Base-by-base conservation (phyloP, 352 stramenopile species). In the Phytophthora boehmeriae region DNA sequence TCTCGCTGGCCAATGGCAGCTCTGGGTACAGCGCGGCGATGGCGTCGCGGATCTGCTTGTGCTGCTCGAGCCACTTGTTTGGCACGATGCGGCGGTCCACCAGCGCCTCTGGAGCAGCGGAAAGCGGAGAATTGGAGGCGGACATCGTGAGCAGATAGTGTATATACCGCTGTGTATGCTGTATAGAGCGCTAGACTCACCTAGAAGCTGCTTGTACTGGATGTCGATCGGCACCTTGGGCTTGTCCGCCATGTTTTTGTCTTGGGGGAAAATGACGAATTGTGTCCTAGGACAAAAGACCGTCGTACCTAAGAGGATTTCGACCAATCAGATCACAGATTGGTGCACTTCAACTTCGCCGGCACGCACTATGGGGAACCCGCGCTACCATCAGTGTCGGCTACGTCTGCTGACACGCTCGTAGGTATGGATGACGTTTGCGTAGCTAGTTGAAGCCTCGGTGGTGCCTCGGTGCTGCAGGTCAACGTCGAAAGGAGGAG, bases 201-300 rank as follows among this genome's bases (percentile, higher is more conserved):
- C 83, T 20, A 93, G 67, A 8, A 93, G 78, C 69, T 91, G 86
- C 48, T 83, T 82, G 72, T 90, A 89, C 56, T 87, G 76, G 57
- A 93, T 87, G 66, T 93, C 83, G 67, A 93, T 93, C 49, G 75
- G 80, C 67, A 86, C 46, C 53, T 85, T 84, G 42, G 69, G 73
- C 63, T 78, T 68, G 63, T 90, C 81, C 32, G 73, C 68, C 81
- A 90, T 88, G 49, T 22, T 59, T 20, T 14, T 34, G 43, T 63
- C 17, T 16, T 57, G 11, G 54, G 41, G 22, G 16, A 47, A 58
- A 27, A 17, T 22, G 39, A 49, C n/a, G 38, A 51, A 56, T 62
- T 71, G 13, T 36, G 30, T n/a, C n/a, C n/a, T n/a, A n/a, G n/a
- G n/a, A n/a, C n/a, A n/a, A n/a, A n/a, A n/a, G n/a, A n/a, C n/a